Evolutionary conservation across 2,329 filamentous ascomycete species (phyloP).

Genomic region (Scleromitrula shiraiana): DNA sequence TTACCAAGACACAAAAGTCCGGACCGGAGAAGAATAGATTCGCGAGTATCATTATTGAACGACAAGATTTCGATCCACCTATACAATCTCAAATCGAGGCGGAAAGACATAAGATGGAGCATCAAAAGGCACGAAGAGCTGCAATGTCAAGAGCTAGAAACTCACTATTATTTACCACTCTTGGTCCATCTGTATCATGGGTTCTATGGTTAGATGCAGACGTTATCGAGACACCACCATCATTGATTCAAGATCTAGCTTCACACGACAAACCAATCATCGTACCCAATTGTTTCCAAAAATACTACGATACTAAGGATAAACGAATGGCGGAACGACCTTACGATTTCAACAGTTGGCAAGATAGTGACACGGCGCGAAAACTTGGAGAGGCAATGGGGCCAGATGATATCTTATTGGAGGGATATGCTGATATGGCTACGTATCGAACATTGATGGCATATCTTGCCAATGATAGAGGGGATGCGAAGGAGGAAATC

Average conservation of each 20-base stretch:
- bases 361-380: conserved; percentile 75
- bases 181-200: conserved; percentile 88
- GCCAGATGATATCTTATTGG: conserved; percentile 83
- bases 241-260: conserved; percentile 87
- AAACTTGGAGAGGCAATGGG: conserved; percentile 73
- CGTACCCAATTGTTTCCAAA: conserved; percentile 92
- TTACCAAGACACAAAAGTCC: conserved; percentile 71
- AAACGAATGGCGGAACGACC: conserved; percentile 68
- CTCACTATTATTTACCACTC: conserved; percentile 86
- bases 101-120: conserved; percentile 84
- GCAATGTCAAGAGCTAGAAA: conserved; percentile 93
- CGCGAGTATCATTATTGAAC: conserved; percentile 85
- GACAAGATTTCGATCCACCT: conserved; percentile 88
- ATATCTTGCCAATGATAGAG: conserved; percentile 56
- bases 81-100: conserved; percentile 73
- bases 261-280: conserved; percentile 82
- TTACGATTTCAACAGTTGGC: conserved; percentile 98
- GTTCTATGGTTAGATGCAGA: conserved; percentile 94
- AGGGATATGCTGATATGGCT: conserved; percentile 88
- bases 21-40: conserved; percentile 77
- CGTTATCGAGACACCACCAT: conserved; percentile 77
- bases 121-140: conserved; percentile 78
- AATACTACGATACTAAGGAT: conserved; percentile 62
- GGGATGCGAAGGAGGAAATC: conserved; percentile 55
- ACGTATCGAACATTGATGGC: conserved; percentile 92